These are phyloP conservation scores for Tuber melanosporum DNA, from an alignment of 495 filamentous ascomycete genomes.

Conservation along the genomic window DNA sequence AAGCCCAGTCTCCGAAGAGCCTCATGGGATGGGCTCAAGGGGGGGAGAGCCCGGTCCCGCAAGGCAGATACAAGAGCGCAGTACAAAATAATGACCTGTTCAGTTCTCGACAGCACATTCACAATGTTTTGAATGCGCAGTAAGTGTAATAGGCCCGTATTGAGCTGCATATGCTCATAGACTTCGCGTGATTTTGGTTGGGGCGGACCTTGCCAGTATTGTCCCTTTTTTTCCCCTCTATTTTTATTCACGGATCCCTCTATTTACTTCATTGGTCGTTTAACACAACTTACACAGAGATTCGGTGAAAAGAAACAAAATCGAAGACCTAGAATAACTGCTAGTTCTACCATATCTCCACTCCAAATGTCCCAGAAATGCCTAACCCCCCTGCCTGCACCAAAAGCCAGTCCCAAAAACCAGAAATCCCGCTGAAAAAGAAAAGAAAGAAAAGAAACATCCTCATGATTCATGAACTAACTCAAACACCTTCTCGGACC, in stretches of 20 bases:
- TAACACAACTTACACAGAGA: neutral
- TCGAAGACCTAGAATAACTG: neutral
- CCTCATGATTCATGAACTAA: neutral
- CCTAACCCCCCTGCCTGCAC: neutral
- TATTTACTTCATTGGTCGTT: neutral
- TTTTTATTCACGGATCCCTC: neutral
- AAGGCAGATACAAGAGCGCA: neutral
- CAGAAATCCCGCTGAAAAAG: neutral
- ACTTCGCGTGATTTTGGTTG: neutral
- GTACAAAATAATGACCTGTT: slow-evolving; percentile 5
- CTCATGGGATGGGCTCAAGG: neutral
- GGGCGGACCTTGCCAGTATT: neutral
- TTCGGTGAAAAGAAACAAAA: neutral
- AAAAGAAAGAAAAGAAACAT: neutral
- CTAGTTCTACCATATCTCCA: neutral
- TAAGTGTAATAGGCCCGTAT: neutral
- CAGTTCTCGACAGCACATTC: neutral
- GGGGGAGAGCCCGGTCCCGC: neutral
- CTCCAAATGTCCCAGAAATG: neutral
- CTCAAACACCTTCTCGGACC: neutral
- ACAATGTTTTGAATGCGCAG: neutral
- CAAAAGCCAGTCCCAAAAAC: neutral
- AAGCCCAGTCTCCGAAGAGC: neutral
- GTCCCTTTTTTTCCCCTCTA: neutral
- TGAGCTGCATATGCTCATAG: neutral